Conservation (phyloP, 129 eudicot species). For the Centrapalus pauciflorus region DNA sequence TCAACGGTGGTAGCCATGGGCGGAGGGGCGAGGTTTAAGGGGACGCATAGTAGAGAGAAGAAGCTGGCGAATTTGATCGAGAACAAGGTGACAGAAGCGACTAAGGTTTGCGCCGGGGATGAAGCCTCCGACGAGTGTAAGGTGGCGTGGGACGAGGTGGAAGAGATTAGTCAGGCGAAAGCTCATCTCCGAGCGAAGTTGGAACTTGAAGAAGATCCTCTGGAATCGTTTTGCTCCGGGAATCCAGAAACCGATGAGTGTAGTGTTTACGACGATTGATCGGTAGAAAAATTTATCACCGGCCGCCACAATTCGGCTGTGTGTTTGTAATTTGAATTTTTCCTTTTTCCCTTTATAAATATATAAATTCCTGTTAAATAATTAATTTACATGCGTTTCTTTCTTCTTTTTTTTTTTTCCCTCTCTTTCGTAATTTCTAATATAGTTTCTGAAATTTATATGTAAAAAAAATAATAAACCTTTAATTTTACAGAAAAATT, state of each 20-base stretch:
- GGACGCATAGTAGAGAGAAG: conserved; percentile 40
- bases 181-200: conserved; percentile 36
- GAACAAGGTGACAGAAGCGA: conserved; percentile 43
- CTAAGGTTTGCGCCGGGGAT: conserved; percentile 34
- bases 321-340: background rate
- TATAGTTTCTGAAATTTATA: too few species aligned
- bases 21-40: conserved; percentile 32
- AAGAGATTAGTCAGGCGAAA: conserved; percentile 50
- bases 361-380: background rate
- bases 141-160: conserved; percentile 54
- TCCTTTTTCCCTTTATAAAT: too few species aligned
- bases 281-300: conserved; percentile 3
- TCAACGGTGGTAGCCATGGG: conserved; percentile 20
- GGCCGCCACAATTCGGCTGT: background rate
- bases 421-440: too few species aligned
- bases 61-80: conserved; percentile 38
- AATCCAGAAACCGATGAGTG: conserved; percentile 40
- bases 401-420: too few species aligned
- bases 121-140: conserved; percentile 37
- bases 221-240: conserved; percentile 27
- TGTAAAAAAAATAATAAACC: too few species aligned
- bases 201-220: conserved; percentile 35
- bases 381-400: too few species aligned
- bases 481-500: too few species aligned
- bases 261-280: conserved; percentile 23